Percentiles rank a stretch among this genome's conserved stretches.
These are phyloP conservation scores for Scleroderma bovista DNA, from an alignment of 768 basidiomycete species.

Conservation along the genomic window DNA sequence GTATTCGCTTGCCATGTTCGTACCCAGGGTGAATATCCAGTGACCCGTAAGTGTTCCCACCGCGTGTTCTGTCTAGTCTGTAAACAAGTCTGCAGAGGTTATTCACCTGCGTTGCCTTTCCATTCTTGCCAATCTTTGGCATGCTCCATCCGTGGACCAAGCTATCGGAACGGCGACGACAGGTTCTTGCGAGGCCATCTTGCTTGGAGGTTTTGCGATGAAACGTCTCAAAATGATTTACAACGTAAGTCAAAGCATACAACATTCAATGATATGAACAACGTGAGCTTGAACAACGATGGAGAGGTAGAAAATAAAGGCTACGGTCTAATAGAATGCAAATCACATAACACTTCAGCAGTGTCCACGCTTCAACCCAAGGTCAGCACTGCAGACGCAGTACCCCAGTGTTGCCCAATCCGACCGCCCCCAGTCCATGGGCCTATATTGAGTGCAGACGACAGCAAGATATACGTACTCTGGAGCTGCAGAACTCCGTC, in stretches of 20 bases:
- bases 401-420: constrained; percentile 14
- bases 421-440: constrained; percentile 6
- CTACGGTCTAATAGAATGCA: background rate
- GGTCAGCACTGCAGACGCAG: constrained; percentile 10
- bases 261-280: no score
- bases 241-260: no score
- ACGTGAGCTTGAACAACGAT: no score
- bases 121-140: constrained; percentile 64
- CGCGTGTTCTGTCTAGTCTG: background rate
- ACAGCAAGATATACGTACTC: constrained; percentile 57
- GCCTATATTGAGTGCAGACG: constrained; percentile 49
- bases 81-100: constrained; percentile 23
- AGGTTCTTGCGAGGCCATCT: constrained; percentile 66
- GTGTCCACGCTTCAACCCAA: background rate
- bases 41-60: constrained; percentile 34
- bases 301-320: no score
- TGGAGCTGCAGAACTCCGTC: constrained; percentile 67
- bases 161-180: constrained; percentile 69
- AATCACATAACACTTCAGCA: background rate
- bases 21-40: constrained; percentile 66
- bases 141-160: constrained; percentile 47
- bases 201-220: constrained; percentile 67
- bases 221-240: no score
- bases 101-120: constrained; percentile 45
- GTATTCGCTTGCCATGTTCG: no score